Evolutionary conservation across 345 rosid species (phyloP).

Genomic region (Gossypium australe): DNA sequence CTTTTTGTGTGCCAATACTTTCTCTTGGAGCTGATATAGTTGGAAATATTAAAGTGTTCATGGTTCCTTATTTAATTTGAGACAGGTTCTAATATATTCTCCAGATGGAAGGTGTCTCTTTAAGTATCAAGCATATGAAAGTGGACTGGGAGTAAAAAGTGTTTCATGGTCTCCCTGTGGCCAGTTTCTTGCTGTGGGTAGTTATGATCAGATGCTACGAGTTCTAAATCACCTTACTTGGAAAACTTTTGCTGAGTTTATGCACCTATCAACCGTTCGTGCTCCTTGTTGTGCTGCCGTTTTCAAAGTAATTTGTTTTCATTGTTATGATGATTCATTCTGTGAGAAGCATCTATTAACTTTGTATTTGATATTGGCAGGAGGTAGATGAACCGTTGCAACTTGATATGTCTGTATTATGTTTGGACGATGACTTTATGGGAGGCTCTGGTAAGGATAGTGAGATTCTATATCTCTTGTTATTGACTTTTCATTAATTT

Average conservation of each 20-base stretch:
- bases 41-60: not conserved
- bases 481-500: not conserved
- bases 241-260: constrained; percentile 95
- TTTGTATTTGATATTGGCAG: constrained; percentile 33
- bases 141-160: constrained; percentile 91
- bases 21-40: not conserved
- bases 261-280: constrained; percentile 78
- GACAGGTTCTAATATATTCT: constrained; percentile 84
- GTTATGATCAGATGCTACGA: constrained; percentile 93
- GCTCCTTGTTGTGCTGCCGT: constrained; percentile 85
- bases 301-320: constrained; percentile 56
- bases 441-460: constrained; percentile 51
- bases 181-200: constrained; percentile 89
- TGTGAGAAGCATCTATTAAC: constrained; percentile 3
- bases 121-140: constrained; percentile 93
- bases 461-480: not conserved
- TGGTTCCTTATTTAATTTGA: not conserved
- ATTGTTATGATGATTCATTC: not conserved
- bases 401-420: constrained; percentile 76
- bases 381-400: constrained; percentile 87
- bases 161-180: constrained; percentile 98
- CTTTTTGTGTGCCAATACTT: not conserved
- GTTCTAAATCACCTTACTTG: constrained; percentile 86
- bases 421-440: constrained; percentile 63
- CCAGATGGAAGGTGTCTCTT: constrained; percentile 94